Evolutionary conservation across 768 basidiomycete genomes (phyloP).

Genomic region (Collybia nuda): DNA sequence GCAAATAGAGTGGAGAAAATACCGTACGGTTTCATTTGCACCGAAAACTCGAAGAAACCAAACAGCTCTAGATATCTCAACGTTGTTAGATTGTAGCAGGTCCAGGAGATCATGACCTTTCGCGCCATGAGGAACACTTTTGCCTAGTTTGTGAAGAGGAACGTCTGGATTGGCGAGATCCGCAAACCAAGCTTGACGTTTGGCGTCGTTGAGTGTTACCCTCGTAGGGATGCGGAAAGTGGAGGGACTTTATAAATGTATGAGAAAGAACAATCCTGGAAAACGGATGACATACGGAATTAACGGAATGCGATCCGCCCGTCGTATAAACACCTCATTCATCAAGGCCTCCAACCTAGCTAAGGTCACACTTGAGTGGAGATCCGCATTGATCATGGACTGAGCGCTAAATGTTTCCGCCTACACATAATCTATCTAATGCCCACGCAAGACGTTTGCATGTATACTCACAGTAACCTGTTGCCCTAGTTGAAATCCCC

Average conservation of each 20-base stretch:
- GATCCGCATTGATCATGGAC: slow-evolving; percentile 46
- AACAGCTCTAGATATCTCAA: slow-evolving; percentile 78
- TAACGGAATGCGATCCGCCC: slow-evolving; percentile 51
- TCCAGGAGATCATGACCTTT: slow-evolving; percentile 86
- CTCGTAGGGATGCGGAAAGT: slow-evolving; percentile 81
- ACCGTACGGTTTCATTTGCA: slow-evolving; percentile 75
- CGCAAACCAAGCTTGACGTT: slow-evolving; percentile 79
- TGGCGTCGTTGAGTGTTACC: slow-evolving; percentile 77
- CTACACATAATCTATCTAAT: slow-evolving; percentile 27
- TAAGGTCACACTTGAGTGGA: slow-evolving; percentile 53
- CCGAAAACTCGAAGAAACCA: slow-evolving; percentile 90
- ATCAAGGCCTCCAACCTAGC: slow-evolving; percentile 70
- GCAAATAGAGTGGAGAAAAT: slow-evolving; percentile 11
- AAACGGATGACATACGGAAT: slow-evolving; percentile 56
- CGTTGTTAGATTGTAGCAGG: slow-evolving; percentile 70
- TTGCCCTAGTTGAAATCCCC: slow-evolving; percentile 55
- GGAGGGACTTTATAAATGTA: slow-evolving; percentile 31
- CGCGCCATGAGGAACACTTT: slow-evolving; percentile 83
- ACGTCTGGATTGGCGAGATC: slow-evolving; percentile 82
- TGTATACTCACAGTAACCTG: slow-evolving; percentile 56
- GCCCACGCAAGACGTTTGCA: neutral
- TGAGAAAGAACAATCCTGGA: neutral
- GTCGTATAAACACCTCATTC: slow-evolving; percentile 70
- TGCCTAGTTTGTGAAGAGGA: slow-evolving; percentile 78
- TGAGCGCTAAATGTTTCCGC: slow-evolving; percentile 66